phyloP scores from a whole-genome alignment of 176 grass and related monocot species.

The Otatea glauca region DNA sequence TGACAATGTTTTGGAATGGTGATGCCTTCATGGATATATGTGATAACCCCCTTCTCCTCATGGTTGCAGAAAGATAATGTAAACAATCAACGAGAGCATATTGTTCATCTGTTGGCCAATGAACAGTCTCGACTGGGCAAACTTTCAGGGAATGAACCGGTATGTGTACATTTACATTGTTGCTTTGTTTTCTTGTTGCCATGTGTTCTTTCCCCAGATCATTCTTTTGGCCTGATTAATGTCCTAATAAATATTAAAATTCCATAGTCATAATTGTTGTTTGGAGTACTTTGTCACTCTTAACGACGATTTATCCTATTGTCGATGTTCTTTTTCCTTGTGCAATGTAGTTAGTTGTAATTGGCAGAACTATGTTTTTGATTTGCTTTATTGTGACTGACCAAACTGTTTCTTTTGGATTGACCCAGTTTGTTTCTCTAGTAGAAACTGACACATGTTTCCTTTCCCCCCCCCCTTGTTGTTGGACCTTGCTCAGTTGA shows the following conservation, averaged over 20 bases:
- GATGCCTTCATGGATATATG: slow-evolving; percentile 11
- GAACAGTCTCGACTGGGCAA: slow-evolving; percentile 82
- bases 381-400: neutral
- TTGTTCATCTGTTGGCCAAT: slow-evolving; percentile 91
- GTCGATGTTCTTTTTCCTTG: neutral
- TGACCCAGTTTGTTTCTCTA: slow-evolving; percentile 11
- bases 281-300: neutral
- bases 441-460: slow-evolving; percentile 3
- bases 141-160: slow-evolving; percentile 71
- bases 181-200: neutral
- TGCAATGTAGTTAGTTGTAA: neutral
- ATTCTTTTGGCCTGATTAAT: slow-evolving; percentile 2
- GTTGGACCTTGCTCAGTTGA: slow-evolving; percentile 3
- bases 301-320: neutral
- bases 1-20: slow-evolving; percentile 17
- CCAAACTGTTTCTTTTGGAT: slow-evolving; percentile 17
- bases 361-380: neutral
- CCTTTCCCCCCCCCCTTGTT: slow-evolving; percentile 1
- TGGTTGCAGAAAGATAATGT: slow-evolving; percentile 83
- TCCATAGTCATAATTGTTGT: neutral
- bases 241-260: neutral
- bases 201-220: neutral
- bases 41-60: neutral
- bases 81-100: slow-evolving; percentile 83
- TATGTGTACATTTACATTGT: slow-evolving; percentile 46